Conservation (phyloP, 2,329 filamentous ascomycete species). For the Hypoxylon sp. region DNA sequence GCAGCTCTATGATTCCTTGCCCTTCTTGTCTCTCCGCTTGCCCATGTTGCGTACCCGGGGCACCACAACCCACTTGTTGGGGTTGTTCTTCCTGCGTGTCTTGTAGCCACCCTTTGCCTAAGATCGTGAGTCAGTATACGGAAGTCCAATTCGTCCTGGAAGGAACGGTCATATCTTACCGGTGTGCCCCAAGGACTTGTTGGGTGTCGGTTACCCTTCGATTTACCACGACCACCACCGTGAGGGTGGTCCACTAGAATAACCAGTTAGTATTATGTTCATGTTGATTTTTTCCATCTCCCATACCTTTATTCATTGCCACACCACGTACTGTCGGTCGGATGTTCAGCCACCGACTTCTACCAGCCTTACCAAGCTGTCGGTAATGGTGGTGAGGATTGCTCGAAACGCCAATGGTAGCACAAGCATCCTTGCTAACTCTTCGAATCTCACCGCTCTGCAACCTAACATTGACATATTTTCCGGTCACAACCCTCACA, state of each 20-base stretch:
- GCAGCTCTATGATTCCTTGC: slow-evolving; percentile 47
- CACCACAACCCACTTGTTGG: slow-evolving; percentile 92
- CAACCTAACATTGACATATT: slow-evolving; percentile 86
- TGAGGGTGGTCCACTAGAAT: slow-evolving; percentile 89
- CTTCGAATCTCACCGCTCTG: slow-evolving; percentile 94
- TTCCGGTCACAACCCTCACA: slow-evolving; percentile 74
- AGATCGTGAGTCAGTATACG: slow-evolving; percentile 51
- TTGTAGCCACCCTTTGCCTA: slow-evolving; percentile 90
- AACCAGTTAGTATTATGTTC: slow-evolving; percentile 26
- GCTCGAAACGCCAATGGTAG: slow-evolving; percentile 93
- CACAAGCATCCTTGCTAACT: slow-evolving; percentile 92
- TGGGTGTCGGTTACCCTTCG: slow-evolving; percentile 96
- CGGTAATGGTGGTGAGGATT: slow-evolving; percentile 92
- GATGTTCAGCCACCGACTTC: slow-evolving; percentile 93
- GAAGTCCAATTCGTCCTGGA: slow-evolving; percentile 16
- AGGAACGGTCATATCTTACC: slow-evolving; percentile 70
- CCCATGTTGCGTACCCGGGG: slow-evolving; percentile 90
- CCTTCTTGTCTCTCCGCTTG: slow-evolving; percentile 80
- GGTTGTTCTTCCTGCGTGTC: slow-evolving; percentile 88
- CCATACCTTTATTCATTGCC: slow-evolving; percentile 94
- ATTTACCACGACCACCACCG: slow-evolving; percentile 98
- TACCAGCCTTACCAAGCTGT: slow-evolving; percentile 94
- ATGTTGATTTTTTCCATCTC: slow-evolving; percentile 12
- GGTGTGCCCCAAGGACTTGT: slow-evolving; percentile 97
- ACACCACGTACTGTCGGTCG: slow-evolving; percentile 96